Evolutionary conservation across 2,329 filamentous ascomycete species (phyloP).

Genomic region (Microascus cirrosus): DNA sequence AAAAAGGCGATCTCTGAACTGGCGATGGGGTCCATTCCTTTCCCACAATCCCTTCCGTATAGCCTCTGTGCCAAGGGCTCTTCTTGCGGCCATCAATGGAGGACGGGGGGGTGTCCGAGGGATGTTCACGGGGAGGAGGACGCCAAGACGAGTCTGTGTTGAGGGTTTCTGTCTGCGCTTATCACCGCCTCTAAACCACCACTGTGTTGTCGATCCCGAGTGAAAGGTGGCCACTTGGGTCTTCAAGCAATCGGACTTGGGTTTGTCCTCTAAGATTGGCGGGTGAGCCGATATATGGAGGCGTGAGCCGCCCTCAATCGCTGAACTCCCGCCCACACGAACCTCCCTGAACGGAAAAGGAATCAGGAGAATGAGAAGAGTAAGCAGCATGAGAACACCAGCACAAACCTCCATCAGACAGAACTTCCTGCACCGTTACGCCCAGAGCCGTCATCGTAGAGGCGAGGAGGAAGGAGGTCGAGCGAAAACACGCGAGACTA

Average conservation of each 20-base stretch:
- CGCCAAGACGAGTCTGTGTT: too few relatives aligned
- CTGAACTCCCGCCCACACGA: not conserved
- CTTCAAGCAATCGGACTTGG: not conserved
- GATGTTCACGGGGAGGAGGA: too few relatives aligned
- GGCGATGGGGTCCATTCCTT: not conserved
- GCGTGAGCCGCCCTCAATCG: not conserved
- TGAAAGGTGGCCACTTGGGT: not conserved
- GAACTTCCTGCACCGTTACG: not conserved
- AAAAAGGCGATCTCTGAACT: too few relatives aligned
- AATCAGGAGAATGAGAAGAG: not conserved
- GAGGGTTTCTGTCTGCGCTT: not conserved
- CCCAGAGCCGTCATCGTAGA: slow-evolving; percentile 52
- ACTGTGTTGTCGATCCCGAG: not conserved
- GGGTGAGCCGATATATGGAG: not conserved
- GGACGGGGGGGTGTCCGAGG: too few relatives aligned
- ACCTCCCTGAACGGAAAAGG: not conserved
- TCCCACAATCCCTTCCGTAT: too few relatives aligned
- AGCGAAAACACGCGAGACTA: slow-evolving; percentile 60
- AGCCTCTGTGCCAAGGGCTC: too few relatives aligned
- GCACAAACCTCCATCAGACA: not conserved
- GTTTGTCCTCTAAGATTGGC: not conserved
- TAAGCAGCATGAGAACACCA: not conserved
- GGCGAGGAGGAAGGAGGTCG: slow-evolving; percentile 57
- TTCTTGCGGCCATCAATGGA: too few relatives aligned
- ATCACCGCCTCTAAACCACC: not conserved